Conservation (phyloP, 306 rosid genomes). For the Medicago lupulina region DNA sequence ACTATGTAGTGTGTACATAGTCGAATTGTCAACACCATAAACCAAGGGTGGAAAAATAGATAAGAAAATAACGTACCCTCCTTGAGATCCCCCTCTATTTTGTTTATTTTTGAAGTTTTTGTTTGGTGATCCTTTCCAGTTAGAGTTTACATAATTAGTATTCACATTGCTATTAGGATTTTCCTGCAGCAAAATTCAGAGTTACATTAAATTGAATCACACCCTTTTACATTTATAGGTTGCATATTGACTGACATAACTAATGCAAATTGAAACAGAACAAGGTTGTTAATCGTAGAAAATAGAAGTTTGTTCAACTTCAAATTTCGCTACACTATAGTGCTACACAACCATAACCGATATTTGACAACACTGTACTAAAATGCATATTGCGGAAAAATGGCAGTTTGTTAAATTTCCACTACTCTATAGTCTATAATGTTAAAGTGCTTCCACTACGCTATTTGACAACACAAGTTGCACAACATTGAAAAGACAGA, state of each 20-base stretch:
- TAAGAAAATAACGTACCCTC: conserved; percentile 53
- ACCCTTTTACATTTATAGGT: conserved; percentile 14
- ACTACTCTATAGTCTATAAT: background rate
- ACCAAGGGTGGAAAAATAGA: background rate
- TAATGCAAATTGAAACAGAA: background rate
- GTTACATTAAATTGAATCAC: conserved; percentile 26
- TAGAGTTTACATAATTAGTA: conserved; percentile 54
- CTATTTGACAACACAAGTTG: background rate
- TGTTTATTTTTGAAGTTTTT: conserved; percentile 59
- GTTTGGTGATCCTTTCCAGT: conserved; percentile 56
- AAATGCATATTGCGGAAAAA: background rate
- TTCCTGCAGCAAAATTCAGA: conserved; percentile 55
- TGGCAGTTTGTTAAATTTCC: background rate
- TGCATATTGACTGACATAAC: conserved; percentile 4
- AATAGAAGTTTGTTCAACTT: background rate
- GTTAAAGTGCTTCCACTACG: background rate
- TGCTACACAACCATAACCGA: background rate
- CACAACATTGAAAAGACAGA: background rate
- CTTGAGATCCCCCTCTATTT: conserved; percentile 53
- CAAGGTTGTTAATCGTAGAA: no score
- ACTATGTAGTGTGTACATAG: conserved; percentile 8
- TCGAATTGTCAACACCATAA: conserved; percentile 21
- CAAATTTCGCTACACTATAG: background rate
- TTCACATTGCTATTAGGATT: conserved; percentile 47
- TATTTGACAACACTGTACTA: background rate